Evolutionary conservation across 768 basidiomycete genomes (phyloP), one percentile per base, ranked within the genome.

Genomic region (Scleroderma citrinum): DNA sequence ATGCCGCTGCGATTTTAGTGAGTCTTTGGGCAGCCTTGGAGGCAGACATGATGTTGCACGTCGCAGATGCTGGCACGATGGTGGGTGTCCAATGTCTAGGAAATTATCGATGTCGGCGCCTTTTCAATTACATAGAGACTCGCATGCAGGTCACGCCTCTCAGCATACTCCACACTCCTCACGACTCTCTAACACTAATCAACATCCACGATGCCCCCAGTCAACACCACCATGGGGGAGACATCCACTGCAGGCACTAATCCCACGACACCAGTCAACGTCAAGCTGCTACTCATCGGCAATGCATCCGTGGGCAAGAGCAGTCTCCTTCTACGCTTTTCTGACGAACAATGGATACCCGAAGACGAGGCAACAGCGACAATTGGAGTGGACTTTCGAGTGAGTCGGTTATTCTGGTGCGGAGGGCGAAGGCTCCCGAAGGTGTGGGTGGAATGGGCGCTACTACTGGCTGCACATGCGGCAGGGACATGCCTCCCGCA

Each of bases 281-380:
- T 85, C 64, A 92, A 92, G 68, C 76, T 92, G 2, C 77, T 92
- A 8, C 74, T 92, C 29, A 92, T 92, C 44, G 88, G 88, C 31
- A 91, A 91, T 61, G 86, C 87, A 10, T 89, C 87, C 3, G 95
- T 98, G 14, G 95, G 95, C 58, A 90, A 93, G 75, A 91, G 87
- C 54, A 92, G 90, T 57, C 73, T 98, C 13, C 67, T 98, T 3
- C 72, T 98, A 8, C 80, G 95, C n/a, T 98, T 97, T 73, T 93
- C 93, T 2, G 94, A 97, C 63, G 89, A 95, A 69, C 88, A 91
- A 59, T 97, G 93, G 85, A 71, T 97, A 17, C 84, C 89, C 7
- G 87, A 91, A 64, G 92, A 94, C 61, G 92, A 93, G 68, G 81
- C 83, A 41, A 88, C 81, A 54, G 85, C 88, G 24, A 91, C 87